These are phyloP conservation scores for Sporisorium graminicola DNA, from an alignment of 1,284 basidiomycete genomes.

Conservation along the genomic window DNA sequence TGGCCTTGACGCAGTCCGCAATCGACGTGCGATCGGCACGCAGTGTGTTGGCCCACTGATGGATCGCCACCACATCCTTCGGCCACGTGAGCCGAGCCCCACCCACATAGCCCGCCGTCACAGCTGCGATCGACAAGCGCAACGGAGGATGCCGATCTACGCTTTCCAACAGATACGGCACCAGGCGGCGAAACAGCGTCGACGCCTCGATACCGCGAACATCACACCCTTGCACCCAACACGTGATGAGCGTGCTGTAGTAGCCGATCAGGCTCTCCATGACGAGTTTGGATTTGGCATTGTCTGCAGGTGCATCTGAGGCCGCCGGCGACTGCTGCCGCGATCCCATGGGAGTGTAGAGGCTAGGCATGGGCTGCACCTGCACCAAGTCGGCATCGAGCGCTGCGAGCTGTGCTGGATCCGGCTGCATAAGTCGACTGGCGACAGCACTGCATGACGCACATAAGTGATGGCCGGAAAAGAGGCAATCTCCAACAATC, in stretches of 20 bases:
- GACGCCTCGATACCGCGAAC: slow-evolving; percentile 41
- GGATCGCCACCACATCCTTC: slow-evolving; percentile 41
- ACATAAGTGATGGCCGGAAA: slow-evolving; percentile 36
- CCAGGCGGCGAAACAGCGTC: slow-evolving; percentile 31
- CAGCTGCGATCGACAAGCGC: slow-evolving; percentile 37
- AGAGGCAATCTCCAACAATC: slow-evolving; percentile 48
- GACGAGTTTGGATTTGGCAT: slow-evolving; percentile 30
- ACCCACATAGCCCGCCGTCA: slow-evolving; percentile 43
- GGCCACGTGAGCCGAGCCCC: slow-evolving; percentile 42
- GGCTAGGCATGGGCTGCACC: slow-evolving; percentile 34
- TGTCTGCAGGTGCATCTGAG: neutral
- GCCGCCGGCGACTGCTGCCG: slow-evolving; percentile 27
- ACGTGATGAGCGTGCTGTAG: slow-evolving; percentile 47
- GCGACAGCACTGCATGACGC: slow-evolving; percentile 40
- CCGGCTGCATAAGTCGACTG: slow-evolving; percentile 42
- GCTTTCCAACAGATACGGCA: slow-evolving; percentile 39
- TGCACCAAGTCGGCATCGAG: slow-evolving; percentile 31
- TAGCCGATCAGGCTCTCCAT: slow-evolving; percentile 48
- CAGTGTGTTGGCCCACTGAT: slow-evolving; percentile 44
- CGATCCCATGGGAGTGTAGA: slow-evolving; percentile 38
- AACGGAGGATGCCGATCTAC: slow-evolving; percentile 31
- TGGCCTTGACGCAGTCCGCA: slow-evolving; percentile 37
- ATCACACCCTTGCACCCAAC: slow-evolving; percentile 44
- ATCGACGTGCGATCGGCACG: slow-evolving; percentile 35
- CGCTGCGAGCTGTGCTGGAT: slow-evolving; percentile 22